Evolutionary conservation across 2,329 filamentous ascomycete genomes (phyloP), one percentile per base, ranked within the genome.

Genomic region (Apiospora pterosperma): DNA sequence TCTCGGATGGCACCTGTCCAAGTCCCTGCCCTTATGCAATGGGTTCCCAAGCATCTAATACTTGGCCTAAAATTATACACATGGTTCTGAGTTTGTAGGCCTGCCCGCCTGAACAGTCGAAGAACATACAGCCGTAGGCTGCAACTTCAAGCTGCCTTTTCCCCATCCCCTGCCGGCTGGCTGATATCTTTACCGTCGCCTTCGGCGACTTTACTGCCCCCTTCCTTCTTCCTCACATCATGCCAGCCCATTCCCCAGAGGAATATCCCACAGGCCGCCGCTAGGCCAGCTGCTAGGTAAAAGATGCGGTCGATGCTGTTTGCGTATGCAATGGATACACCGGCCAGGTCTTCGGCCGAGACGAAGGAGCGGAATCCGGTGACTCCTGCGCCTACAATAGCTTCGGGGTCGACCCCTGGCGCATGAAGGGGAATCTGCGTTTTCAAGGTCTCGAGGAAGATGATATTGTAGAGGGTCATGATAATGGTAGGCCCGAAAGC

Each of bases 401-500:
- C 59, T 0, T 65, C 6, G 0, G 77, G 73, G 31, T 81, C 70
- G 0, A 81, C 60, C 0, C 61, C 69, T 0, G 80, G 80, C 2
- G 78, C 73, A 52, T 73, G 69, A 19, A 71, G 69, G 4, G 67
- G 69, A 5, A 84, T 64, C 44, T 79, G 75, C 10, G 73, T 67
- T n/a, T 80, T 69, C 1, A 87, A 76, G 8, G 76, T 72, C 67
- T 84, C 84, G 55, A 78, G 79, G 64, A 87, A 84, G 16, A 87
- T 77, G 62, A 79, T 81, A 66, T 86, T 79, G 0, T 76, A 84
- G 25, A 85, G 77, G 3, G 80, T 80, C 23, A 88, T 78, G 65
- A 86, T 86, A 0, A 87, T 71, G 5, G 79, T 75, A 4, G 79
- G 78, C 23, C 78, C 79, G 0, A 83, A 70, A 0, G 76, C 77